Evolutionary conservation across 148 eudicot species (phyloP), one percentile per base, ranked within the genome.

Genomic region (Silene uniflora): DNA sequence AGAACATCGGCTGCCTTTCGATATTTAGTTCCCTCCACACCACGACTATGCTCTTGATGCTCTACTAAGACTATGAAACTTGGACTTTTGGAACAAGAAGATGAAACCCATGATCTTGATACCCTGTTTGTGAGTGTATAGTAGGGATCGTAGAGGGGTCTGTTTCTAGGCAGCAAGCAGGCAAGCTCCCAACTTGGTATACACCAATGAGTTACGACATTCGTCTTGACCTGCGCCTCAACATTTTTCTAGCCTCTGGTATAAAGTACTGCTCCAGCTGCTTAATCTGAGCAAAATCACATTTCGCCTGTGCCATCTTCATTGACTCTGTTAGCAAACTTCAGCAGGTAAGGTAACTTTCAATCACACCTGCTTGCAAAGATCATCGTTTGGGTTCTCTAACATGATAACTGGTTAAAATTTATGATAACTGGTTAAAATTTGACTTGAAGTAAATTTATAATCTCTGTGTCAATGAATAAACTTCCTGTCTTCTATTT

Each of bases 331-430:
- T 52, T 29, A 52, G 58, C 71, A 69, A 22, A 18, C 77, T 65
- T 59, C 72, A 58, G 42, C 78, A 79, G 77, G 77, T 79, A 79
- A 74, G 67, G 49, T 44, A 24, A 18, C 52, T 56, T 68, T 25
- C 71, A 18, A 66, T 67, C 18, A 0, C 61, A 0, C 61, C 73
- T 78, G 67, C 49, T 67, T 78, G 65, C 73, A 64, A 63, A 8
- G 62, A 62, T 47, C 32, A 11, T 62, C 10, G 55, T 47, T 71
- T 29, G 44, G 29, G 10, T 27, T 27, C 29, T 27, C 29, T 25
- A 22, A 61, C 29, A 22, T 61, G 27, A 61, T 61, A 21, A 61
- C 64, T 61, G 27, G 27, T 25, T 61, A 61, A 27, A 27, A 21
- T 10, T 24, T 22, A 22, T 61, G 27, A 61, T 61, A 21, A 61